These are phyloP conservation scores for Nicotiana undulata DNA, from an alignment of 257 asterid species.

Conservation along the genomic window DNA sequence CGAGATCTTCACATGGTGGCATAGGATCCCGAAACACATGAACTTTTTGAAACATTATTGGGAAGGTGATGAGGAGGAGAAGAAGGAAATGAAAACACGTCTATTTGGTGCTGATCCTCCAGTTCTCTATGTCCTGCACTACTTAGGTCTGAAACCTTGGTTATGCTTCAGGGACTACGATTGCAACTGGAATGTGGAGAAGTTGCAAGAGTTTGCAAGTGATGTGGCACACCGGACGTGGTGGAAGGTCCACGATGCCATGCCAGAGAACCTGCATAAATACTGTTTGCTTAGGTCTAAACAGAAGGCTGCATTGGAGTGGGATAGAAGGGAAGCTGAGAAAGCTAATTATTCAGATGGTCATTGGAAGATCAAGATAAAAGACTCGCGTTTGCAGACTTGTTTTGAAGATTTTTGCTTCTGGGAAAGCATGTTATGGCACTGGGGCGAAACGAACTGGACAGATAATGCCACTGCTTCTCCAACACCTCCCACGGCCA, in stretches of 20 bases:
- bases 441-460: constrained; percentile 88
- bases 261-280: constrained; percentile 76
- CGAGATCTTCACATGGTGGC: constrained; percentile 96
- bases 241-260: constrained; percentile 95
- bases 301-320: constrained; percentile 84
- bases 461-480: constrained; percentile 54
- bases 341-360: constrained; percentile 69
- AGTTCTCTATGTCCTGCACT: constrained; percentile 66
- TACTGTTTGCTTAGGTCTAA: constrained; percentile 77
- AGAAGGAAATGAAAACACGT: constrained; percentile 46
- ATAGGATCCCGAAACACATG: constrained; percentile 80
- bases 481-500: constrained; percentile 23
- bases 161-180: constrained; percentile 83
- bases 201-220: constrained; percentile 68
- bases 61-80: constrained; percentile 68
- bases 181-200: constrained; percentile 82
- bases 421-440: constrained; percentile 96
- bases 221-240: constrained; percentile 74
- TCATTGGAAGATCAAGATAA: constrained; percentile 64
- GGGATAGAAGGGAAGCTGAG: constrained; percentile 81
- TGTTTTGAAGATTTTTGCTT: constrained; percentile 78
- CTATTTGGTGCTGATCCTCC: constrained; percentile 85
- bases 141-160: constrained; percentile 85
- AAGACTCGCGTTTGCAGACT: constrained; percentile 45
- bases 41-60: constrained; percentile 83